Conservation (phyloP, 768 basidiomycete species). For the Trametes coccinea region DNA sequence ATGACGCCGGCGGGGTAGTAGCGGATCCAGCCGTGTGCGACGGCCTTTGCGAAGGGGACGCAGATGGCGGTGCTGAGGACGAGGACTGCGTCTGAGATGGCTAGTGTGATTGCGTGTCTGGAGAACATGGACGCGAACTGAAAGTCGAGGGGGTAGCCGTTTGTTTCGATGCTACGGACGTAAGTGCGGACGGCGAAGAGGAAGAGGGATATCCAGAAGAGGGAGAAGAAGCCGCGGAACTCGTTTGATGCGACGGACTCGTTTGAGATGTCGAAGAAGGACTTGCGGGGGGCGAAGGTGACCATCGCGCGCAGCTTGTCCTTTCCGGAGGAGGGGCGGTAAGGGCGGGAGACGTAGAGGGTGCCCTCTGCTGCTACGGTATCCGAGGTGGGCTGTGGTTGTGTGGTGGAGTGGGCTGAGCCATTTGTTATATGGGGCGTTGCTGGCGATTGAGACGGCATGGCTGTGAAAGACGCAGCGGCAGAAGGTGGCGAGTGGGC, state of each 20-base stretch:
- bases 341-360: constrained; percentile 73
- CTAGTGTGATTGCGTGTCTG: constrained; percentile 78
- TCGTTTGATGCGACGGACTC: constrained; percentile 73
- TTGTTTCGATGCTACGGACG: constrained; percentile 72
- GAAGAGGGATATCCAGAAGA: constrained; percentile 92
- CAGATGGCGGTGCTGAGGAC: constrained; percentile 74
- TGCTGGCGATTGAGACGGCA: not conserved
- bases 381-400: constrained; percentile 18
- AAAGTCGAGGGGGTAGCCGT: constrained; percentile 74
- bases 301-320: constrained; percentile 82
- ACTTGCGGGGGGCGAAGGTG: constrained; percentile 84
- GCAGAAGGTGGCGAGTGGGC: not conserved
- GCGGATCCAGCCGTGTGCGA: constrained; percentile 76
- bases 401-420: constrained; percentile 23
- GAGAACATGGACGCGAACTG: constrained; percentile 88
- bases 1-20: constrained; percentile 77
- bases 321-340: constrained; percentile 75
- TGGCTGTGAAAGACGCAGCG: not conserved
- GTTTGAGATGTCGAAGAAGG: constrained; percentile 83
- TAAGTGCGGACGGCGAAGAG: constrained; percentile 80
- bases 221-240: constrained; percentile 92
- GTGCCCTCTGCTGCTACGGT: constrained; percentile 56
- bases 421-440: not conserved
- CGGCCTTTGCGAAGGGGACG: constrained; percentile 79
- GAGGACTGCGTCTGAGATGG: constrained; percentile 80